Conservation (phyloP, 768 basidiomycete species). For the Lactarius trivialis region DNA sequence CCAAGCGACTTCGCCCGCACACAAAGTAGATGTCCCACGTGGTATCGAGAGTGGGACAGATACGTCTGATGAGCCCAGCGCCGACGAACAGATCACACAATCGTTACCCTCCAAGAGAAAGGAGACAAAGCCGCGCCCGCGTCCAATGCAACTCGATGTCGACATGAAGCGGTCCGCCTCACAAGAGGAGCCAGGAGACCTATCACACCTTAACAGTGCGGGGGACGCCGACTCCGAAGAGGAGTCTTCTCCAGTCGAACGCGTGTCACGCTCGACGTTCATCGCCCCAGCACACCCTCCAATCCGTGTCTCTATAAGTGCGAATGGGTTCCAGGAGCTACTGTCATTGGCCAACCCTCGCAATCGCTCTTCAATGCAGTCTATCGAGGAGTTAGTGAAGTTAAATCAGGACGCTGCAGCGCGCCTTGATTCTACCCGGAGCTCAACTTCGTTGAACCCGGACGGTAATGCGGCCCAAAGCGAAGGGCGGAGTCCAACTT, state of each 20-base stretch:
- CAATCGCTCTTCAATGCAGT: constrained; percentile 32
- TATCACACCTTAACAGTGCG: constrained; percentile 27
- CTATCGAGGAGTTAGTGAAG: constrained; percentile 41
- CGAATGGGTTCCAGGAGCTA: constrained; percentile 73
- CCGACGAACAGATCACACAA: constrained; percentile 15
- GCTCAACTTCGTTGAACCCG: constrained; percentile 13
- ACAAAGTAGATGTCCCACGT: constrained; percentile 63
- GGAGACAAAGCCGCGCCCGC: constrained; percentile 6
- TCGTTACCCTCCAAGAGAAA: constrained; percentile 6
- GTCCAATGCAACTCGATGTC: constrained; percentile 32
- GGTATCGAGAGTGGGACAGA: constrained; percentile 71
- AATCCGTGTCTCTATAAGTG: constrained; percentile 84
- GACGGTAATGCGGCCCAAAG: neutral
- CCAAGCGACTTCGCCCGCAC: constrained; percentile 49
- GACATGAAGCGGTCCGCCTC: constrained; percentile 22
- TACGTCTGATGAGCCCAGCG: constrained; percentile 44
- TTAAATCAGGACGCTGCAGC: constrained; percentile 24
- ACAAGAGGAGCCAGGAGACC: constrained; percentile 9
- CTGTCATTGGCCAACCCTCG: constrained; percentile 48
- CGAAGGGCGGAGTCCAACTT: constrained; percentile 18
- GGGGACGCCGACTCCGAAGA: constrained; percentile 27
- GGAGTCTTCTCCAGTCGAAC: constrained; percentile 61
- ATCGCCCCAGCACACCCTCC: constrained; percentile 85
- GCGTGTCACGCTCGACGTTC: constrained; percentile 64
- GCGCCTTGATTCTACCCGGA: constrained; percentile 11